These are phyloP conservation scores for Myriosclerotinia scirpicola DNA, from an alignment of 2,329 filamentous ascomycete species.

Conservation along the genomic window DNA sequence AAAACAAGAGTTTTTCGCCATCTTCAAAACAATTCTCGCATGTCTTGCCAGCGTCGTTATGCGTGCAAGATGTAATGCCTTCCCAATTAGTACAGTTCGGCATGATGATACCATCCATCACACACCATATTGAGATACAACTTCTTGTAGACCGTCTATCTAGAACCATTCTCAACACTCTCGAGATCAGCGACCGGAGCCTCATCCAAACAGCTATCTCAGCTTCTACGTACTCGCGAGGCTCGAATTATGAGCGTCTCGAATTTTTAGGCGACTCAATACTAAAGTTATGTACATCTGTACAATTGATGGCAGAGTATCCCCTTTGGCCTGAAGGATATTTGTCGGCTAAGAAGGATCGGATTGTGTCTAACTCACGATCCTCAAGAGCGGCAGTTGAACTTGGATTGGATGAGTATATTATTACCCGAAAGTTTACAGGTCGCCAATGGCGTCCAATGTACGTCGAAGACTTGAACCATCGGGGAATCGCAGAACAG, in stretches of 20 bases:
- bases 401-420: constrained; percentile 67
- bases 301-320: constrained; percentile 61
- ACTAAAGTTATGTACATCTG: constrained; percentile 70
- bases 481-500: constrained; percentile 36
- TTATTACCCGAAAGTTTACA: constrained; percentile 67
- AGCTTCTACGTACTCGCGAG: constrained; percentile 58
- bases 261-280: constrained; percentile 87
- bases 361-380: constrained; percentile 71
- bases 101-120: constrained; percentile 69
- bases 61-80: constrained; percentile 51
- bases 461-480: constrained; percentile 49
- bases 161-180: constrained; percentile 51
- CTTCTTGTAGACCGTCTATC: constrained; percentile 63
- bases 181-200: constrained; percentile 54
- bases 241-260: constrained; percentile 73
- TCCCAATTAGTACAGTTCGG: constrained; percentile 47
- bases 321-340: constrained; percentile 74
- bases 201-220: constrained; percentile 70
- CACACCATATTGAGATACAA: constrained; percentile 65
- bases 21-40: constrained; percentile 43
- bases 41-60: constrained; percentile 50
- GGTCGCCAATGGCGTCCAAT: constrained; percentile 70
- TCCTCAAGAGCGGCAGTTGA: constrained; percentile 65
- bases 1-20: not conserved
- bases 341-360: constrained; percentile 66